phyloP scores from a whole-genome alignment of 805 yeast genomes.

The Lipomyces chichibuensis region DNA sequence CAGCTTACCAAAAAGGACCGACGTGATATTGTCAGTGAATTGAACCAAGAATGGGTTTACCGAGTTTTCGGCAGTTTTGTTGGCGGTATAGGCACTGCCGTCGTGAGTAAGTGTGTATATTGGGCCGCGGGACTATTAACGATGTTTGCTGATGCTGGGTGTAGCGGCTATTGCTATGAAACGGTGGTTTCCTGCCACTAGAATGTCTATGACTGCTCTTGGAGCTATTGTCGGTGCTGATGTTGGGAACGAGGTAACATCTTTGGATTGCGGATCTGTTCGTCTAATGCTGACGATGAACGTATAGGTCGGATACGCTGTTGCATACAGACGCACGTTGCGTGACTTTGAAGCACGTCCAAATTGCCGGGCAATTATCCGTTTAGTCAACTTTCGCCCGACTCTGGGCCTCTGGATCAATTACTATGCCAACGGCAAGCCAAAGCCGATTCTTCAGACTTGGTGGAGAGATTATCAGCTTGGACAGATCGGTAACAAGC shows the following conservation, averaged over 20 bases:
- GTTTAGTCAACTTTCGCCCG: conserved; percentile 22
- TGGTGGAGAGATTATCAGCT: conserved; percentile 23
- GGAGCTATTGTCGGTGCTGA: conserved; percentile 21
- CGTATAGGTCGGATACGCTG: conserved; percentile 8
- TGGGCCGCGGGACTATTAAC: neutral
- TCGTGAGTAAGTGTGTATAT: neutral
- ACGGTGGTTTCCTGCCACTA: conserved; percentile 15
- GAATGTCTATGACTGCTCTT: conserved; percentile 22
- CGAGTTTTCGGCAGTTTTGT: conserved; percentile 20
- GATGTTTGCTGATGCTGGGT: neutral
- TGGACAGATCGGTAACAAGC: conserved; percentile 1
- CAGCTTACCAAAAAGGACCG: conserved; percentile 23
- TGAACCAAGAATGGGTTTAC: conserved; percentile 16
- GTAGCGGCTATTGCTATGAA: conserved; percentile 8
- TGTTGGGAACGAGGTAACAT: conserved; percentile 17
- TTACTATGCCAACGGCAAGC: conserved; percentile 29
- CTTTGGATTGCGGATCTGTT: too few relatives aligned
- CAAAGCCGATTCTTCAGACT: conserved; percentile 4
- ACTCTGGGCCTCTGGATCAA: conserved; percentile 25
- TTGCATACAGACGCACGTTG: conserved; percentile 6
- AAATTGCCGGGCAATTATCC: conserved; percentile 18
- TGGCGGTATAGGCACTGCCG: conserved; percentile 4
- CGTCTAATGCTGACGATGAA: neutral
- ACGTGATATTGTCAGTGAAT: conserved; percentile 22
- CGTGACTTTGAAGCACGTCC: conserved; percentile 20